Base-by-base conservation (phyloP, 179 eudicot genomes). In the Vitellaria paradoxa region DNA sequence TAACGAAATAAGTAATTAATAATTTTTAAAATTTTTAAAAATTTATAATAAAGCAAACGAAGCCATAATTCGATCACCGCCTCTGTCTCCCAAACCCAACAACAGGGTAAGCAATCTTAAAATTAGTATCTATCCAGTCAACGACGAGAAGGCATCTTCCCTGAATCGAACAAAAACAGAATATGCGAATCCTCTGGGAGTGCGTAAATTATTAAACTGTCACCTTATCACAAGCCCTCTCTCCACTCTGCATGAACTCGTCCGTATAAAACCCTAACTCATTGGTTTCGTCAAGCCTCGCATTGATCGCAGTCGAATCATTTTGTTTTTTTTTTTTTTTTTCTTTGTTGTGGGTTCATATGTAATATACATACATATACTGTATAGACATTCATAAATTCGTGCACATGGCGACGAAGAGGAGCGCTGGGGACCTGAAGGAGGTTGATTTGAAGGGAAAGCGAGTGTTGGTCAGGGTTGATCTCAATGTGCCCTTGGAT, bases 401-500 rank as follows among this genome's bases (percentile, higher is more conserved):
- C 18, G 0, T 30, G 2, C 1, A 57, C 17, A 57, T 57, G 61
- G 61, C 61, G 67, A 72, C 87, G n/a, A 88, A 88, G 81, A 86
- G 78, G 79, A 86, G 91, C 64, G 89, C 86, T 52, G 82, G 86
- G 68, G 73, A 78, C 17, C 56, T 88, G 23, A 81, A 65, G 66
- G 85, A 84, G 60, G 84, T 76, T 18, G 91, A 84, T 68, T 81
- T 88, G 82, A 86, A 88, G 77, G 91, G 91, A 3, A 88, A 88
- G 72, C 79, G 83, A 49, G 91, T 88, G 52, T 86, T 88, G 30
- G 85, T 88, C 0, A 82, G 91, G 71, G 89, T 83, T 52, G 91
- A 86, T 83, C 65, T 88, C 72, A 88, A 88, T 67, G 91, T 88
- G 8, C 91, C 91, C 4, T 86, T 88, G 85, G 89, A 88, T 81